phyloP scores from a whole-genome alignment of 148 eudicot genomes.

The Rhododendron kiyosumense region DNA sequence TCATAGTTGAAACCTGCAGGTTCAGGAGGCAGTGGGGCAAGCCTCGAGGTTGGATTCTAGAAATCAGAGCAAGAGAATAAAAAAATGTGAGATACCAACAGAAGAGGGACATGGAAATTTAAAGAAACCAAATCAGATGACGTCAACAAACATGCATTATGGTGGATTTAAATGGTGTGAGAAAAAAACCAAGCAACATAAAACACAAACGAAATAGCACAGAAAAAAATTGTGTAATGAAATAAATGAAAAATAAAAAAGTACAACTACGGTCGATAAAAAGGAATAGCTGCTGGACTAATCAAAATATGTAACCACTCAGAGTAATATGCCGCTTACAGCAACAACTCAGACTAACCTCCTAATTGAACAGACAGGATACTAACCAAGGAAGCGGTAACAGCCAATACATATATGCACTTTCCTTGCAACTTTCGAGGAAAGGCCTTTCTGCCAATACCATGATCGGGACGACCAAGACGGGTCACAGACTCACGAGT shows the following conservation, averaged over 20 bases:
- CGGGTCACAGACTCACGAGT: not conserved
- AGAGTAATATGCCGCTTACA: not conserved
- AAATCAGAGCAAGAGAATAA: constrained; percentile 4
- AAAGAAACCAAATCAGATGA: not conserved
- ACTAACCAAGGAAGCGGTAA: not conserved
- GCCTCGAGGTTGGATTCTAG: constrained; percentile 45
- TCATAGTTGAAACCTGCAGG: constrained; percentile 46
- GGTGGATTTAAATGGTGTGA: not conserved
- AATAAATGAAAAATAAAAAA: not conserved
- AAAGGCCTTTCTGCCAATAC: not conserved
- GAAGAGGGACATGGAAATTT: not conserved
- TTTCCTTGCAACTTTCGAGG: not conserved
- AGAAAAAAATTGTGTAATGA: not conserved
- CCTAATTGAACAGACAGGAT: not conserved
- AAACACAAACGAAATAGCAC: not conserved
- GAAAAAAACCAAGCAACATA: not conserved
- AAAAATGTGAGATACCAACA: not conserved
- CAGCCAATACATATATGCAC: not conserved
- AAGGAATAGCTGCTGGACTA: not conserved
- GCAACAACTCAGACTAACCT: not conserved
- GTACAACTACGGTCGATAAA: too few relatives aligned
- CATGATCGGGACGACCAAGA: not conserved
- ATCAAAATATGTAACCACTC: not conserved
- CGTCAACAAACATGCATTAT: not conserved
- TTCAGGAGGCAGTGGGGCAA: constrained; percentile 73